Evolutionary conservation across 768 basidiomycete genomes (phyloP), one percentile per base, ranked within the genome.

Genomic region (Auriscalpium vulgare): DNA sequence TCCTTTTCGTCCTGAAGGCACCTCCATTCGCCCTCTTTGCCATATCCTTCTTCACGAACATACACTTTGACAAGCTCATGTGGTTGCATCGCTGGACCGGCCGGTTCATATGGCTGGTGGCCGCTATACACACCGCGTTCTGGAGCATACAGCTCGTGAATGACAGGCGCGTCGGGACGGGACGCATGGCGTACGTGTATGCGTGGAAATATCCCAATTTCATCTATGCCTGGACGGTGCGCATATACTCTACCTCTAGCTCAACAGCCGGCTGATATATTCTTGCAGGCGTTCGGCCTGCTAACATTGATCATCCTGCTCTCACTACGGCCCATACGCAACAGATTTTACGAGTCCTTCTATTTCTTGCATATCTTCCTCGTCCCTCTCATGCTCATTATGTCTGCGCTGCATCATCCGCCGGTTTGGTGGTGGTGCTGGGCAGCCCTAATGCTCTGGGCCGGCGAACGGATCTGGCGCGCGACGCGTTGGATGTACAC

Each of bases 11-110:
- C 9, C 75, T 91, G 66, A 91, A 84, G 66, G 77, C 77, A 35
- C 78, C 83, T 10, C 86, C 88, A 0, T 84, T 88, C 62, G 87
- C 88, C 55, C 63, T 89, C 50, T 80, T 89, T 61, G 80, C 89
- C 49, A 68, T 84, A 53, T 77, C 82, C 0, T 79, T 78, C 59
- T 72, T 81, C 56, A 77, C 78, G 43, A 82, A 87, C 54, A 61
- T 88, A n/a, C 78, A 82, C 62, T 86, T 85, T 63, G 88, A 91
- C 74, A 88, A 88, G 65, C 78, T 90, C 10, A 77, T 81, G 5
- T 76, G 81, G 69, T 71, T 89, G 8, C 89, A 91, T 67, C 78
- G 80, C 29, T 87, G 87, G 83, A 71, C 79, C 4, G 89, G 84
- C 2, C 74, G 87, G 52, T 69, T 90, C 45, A 76, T 89, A 19